These are phyloP conservation scores for Epichloe gansuensis DNA, from an alignment of 2,329 filamentous ascomycete species.

Conservation along the genomic window DNA sequence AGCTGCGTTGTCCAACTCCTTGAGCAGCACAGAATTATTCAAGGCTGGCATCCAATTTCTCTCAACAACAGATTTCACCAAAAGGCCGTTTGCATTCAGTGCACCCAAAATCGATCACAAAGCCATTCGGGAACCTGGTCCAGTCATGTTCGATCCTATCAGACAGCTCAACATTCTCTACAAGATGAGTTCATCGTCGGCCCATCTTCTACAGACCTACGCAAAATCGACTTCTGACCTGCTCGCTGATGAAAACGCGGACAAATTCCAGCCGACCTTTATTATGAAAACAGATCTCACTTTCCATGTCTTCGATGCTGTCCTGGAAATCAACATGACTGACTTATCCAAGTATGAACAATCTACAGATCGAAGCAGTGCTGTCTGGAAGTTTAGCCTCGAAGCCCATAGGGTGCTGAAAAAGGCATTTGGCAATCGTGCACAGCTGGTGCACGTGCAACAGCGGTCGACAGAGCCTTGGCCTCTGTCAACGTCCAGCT, in stretches of 20 bases:
- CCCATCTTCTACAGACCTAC: conserved; percentile 58
- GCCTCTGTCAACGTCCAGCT: conserved; percentile 14
- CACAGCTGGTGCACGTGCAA: conserved; percentile 52
- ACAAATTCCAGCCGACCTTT: conserved; percentile 79
- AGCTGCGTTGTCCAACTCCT: conserved; percentile 61
- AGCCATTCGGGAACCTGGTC: conserved; percentile 33
- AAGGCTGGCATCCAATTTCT: conserved; percentile 88
- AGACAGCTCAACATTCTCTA: conserved; percentile 72
- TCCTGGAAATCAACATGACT: conserved; percentile 24
- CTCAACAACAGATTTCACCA: conserved; percentile 57
- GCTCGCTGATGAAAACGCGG: conserved; percentile 58
- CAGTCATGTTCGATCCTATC: conserved; percentile 66
- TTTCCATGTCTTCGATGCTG: conserved; percentile 42
- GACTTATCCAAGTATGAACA: conserved; percentile 17
- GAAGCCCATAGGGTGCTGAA: conserved; percentile 54
- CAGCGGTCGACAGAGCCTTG: conserved; percentile 21
- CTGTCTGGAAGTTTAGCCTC: conserved; percentile 33
- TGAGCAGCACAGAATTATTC: conserved; percentile 88
- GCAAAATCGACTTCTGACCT: conserved; percentile 63
- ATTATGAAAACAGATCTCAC: conserved; percentile 49
- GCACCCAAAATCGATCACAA: conserved; percentile 21
- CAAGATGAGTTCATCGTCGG: conserved; percentile 86
- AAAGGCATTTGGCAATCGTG: conserved; percentile 64
- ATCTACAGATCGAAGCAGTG: conserved; percentile 29
- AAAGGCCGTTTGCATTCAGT: conserved; percentile 47